phyloP scores from a whole-genome alignment of 345 rosid species.

The Turritis glabra region DNA sequence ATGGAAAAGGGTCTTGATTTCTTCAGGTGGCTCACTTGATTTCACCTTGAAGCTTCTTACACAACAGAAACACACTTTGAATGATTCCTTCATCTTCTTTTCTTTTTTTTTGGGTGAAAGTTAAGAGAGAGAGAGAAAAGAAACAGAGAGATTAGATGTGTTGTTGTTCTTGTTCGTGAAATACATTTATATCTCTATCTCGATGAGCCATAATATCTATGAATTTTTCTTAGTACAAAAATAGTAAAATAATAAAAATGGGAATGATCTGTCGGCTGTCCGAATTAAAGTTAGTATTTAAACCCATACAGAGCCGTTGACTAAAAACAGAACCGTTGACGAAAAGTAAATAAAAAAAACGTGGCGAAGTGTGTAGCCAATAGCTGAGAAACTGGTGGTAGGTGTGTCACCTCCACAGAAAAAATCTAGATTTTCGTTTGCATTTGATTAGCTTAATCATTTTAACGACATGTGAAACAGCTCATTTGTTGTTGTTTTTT shows the following conservation, averaged over 20 bases:
- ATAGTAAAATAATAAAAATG: background rate
- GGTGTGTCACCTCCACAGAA: background rate
- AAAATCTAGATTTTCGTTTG: background rate
- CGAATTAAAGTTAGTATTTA: constrained; percentile 11
- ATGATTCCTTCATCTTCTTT: constrained; percentile 28
- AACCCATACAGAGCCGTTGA: constrained; percentile 12
- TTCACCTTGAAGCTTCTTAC: constrained; percentile 69
- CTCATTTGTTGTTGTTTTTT: background rate
- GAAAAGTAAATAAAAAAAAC: background rate
- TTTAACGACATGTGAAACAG: background rate
- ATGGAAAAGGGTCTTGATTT: constrained; percentile 54
- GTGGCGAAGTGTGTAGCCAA: constrained; percentile 9
- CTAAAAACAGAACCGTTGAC: background rate
- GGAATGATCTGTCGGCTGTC: constrained; percentile 27
- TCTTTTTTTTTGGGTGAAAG: background rate
- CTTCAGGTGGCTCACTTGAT: constrained; percentile 71
- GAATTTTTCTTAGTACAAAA: background rate
- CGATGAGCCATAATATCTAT: background rate
- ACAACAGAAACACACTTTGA: constrained; percentile 50
- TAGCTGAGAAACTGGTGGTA: constrained; percentile 16
- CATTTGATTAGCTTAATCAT: background rate
- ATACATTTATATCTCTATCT: background rate
- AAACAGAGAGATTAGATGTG: background rate
- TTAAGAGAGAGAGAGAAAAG: background rate
- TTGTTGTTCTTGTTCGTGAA: constrained; percentile 7